These are phyloP conservation scores for Panaeolus papilionaceus DNA, from an alignment of 768 basidiomycete species.

Conservation along the genomic window DNA sequence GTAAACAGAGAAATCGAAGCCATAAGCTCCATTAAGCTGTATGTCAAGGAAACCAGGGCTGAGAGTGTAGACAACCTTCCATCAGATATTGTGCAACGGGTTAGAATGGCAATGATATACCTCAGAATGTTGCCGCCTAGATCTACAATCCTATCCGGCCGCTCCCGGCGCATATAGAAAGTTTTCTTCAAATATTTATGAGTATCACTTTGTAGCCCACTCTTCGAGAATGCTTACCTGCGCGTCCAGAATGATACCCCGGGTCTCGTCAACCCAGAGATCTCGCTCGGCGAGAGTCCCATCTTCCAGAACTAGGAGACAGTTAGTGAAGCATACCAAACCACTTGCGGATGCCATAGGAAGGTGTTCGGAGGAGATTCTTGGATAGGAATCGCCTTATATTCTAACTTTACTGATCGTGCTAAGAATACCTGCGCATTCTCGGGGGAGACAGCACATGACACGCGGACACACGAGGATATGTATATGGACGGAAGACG, in stretches of 20 bases:
- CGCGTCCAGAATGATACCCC: conserved; percentile 78
- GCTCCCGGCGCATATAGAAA: conserved; percentile 65
- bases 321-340: conserved; percentile 88
- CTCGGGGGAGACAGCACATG: background rate
- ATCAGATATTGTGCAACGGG: background rate
- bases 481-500: background rate
- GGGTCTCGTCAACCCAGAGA: conserved; percentile 80
- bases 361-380: background rate
- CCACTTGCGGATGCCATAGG: conserved; percentile 61
- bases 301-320: conserved; percentile 79
- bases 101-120: conserved; percentile 33
- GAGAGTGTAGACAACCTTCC: conserved; percentile 10
- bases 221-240: conserved; percentile 51
- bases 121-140: conserved; percentile 81
- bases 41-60: conserved; percentile 89
- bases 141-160: conserved; percentile 71
- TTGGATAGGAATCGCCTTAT: background rate
- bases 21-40: conserved; percentile 91
- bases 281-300: conserved; percentile 77
- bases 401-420: background rate
- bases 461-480: background rate
- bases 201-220: conserved; percentile 3
- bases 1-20: conserved; percentile 87
- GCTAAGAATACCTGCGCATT: conserved; percentile 1
- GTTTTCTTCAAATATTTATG: conserved; percentile 54